Conservation (phyloP, 257 asterid genomes). For the Capsicum baccatum region DNA sequence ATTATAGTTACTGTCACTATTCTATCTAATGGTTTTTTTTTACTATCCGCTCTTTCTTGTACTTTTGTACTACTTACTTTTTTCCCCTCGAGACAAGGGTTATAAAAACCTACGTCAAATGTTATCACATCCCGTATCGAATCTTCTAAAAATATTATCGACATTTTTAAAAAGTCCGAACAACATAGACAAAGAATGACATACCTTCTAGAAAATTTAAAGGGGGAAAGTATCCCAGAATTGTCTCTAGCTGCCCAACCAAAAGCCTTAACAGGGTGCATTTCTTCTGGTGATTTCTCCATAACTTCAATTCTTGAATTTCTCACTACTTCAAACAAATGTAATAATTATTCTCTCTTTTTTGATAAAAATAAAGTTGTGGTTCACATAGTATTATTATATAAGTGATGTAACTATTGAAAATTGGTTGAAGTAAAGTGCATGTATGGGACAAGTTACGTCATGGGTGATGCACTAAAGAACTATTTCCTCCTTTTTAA, state of each 20-base stretch:
- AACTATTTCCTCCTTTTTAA: neutral
- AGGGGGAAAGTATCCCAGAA: conserved; percentile 54
- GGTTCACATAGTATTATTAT: neutral
- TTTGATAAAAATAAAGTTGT: neutral
- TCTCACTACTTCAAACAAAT: neutral
- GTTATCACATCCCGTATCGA: too few species aligned
- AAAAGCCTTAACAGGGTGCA: conserved; percentile 36
- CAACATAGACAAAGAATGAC: neutral
- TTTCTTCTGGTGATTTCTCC: conserved; percentile 32
- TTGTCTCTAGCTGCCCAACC: conserved; percentile 63
- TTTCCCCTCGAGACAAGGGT: too few species aligned
- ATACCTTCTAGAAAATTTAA: conserved; percentile 52
- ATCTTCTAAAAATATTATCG: too few species aligned
- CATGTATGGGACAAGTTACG: neutral
- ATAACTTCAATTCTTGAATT: neutral
- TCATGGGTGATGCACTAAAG: conserved; percentile 14
- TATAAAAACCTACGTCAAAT: too few species aligned
- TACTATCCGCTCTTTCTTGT: too few species aligned
- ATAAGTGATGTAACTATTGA: neutral
- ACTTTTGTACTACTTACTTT: too few species aligned
- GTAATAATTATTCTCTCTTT: neutral
- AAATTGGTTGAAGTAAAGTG: neutral
- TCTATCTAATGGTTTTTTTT: too few species aligned
- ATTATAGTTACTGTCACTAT: too few species aligned
- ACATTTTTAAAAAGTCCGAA: neutral